phyloP scores from a whole-genome alignment of 768 basidiomycete genomes.

The Rickenella mellea region DNA sequence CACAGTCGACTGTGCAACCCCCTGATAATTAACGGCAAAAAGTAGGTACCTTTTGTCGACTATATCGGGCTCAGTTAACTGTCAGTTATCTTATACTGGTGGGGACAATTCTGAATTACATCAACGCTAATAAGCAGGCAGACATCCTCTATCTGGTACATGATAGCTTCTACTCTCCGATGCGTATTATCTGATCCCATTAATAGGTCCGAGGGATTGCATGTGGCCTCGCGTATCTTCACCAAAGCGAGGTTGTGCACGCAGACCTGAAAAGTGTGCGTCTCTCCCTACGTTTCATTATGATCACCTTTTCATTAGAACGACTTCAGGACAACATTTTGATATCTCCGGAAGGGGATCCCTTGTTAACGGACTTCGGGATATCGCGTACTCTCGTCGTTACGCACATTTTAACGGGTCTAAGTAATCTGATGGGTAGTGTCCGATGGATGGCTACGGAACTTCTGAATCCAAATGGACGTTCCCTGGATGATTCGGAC shows the following conservation, averaged over 20 bases:
- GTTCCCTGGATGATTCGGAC: no score
- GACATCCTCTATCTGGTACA: not conserved
- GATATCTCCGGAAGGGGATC: not conserved
- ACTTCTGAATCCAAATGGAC: no score
- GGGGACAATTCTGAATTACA: not conserved
- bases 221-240: not conserved
- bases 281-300: not conserved
- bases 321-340: not conserved
- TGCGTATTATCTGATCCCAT: not conserved
- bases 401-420: not conserved
- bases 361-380: not conserved
- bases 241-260: not conserved
- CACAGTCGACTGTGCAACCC: no score
- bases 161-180: not conserved
- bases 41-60: no score
- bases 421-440: not conserved
- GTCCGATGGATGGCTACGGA: not conserved
- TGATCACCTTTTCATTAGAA: not conserved
- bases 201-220: not conserved
- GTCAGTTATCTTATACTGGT: no score
- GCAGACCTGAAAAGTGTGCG: not conserved
- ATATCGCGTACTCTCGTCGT: not conserved
- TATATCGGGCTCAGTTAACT: no score
- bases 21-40: no score
- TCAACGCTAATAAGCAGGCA: not conserved